Percentiles rank a stretch among this genome's conserved stretches.
Evolutionary conservation across 768 basidiomycete genomes (phyloP).

Genomic region (Clitopilus passeckerianus): DNA sequence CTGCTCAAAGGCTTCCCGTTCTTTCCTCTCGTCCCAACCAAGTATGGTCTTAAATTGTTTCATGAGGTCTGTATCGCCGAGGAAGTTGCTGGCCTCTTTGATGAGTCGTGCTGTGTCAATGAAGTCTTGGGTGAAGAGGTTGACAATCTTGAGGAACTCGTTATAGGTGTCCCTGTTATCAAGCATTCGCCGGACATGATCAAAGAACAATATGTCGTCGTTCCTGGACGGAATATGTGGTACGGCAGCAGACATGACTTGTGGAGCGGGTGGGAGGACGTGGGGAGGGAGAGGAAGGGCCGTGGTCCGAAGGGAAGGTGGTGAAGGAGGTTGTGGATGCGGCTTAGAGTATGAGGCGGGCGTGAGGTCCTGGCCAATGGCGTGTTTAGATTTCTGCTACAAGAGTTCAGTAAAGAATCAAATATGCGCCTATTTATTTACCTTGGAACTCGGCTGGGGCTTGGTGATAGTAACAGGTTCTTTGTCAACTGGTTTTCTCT

Average conservation of each 20-base stretch:
- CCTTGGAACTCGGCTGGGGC: constrained; percentile 33
- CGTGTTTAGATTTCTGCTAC: constrained; percentile 33
- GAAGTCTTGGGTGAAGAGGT: constrained; percentile 90
- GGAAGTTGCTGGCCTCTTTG: constrained; percentile 74
- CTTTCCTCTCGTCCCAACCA: constrained; percentile 78
- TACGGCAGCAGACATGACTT: not conserved
- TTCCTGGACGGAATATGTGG: constrained; percentile 5
- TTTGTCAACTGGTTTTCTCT: constrained; percentile 54
- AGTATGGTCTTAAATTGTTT: constrained; percentile 80
- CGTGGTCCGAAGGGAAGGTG: constrained; percentile 18
- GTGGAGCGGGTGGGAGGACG: constrained; percentile 13
- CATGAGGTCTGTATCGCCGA: constrained; percentile 73
- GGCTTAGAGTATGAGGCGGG: constrained; percentile 30
- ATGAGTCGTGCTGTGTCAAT: constrained; percentile 85
- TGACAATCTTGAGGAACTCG: constrained; percentile 93
- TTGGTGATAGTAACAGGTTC: constrained; percentile 25
- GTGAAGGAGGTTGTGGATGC: constrained; percentile 29
- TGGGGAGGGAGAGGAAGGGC: constrained; percentile 22
- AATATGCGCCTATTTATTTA: constrained; percentile 12
- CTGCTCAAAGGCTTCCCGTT: constrained; percentile 45
- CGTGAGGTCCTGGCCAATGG: constrained; percentile 30
- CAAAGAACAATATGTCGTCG: constrained; percentile 80
- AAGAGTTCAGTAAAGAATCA: constrained; percentile 4
- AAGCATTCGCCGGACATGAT: constrained; percentile 73
- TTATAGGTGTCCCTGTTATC: constrained; percentile 78